phyloP scores from a whole-genome alignment of 139 green algal genomes.

The Pseudopediastrum boryanum region DNA sequence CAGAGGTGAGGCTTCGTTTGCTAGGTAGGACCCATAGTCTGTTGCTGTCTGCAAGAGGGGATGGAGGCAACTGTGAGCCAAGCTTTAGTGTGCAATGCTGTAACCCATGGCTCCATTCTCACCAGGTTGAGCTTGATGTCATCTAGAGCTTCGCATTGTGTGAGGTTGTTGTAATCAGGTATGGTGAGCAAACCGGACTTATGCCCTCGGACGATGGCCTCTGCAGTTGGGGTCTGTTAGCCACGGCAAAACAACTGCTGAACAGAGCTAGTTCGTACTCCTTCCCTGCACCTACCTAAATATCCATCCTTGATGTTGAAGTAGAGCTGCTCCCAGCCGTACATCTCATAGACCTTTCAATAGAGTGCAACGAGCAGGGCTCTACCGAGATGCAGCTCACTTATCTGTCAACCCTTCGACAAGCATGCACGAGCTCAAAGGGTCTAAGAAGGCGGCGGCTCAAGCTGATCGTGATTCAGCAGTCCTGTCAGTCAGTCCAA shows the following conservation, averaged over 20 bases:
- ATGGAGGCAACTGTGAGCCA: not conserved
- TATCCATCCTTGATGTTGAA: conserved; percentile 99
- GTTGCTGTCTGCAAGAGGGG: conserved; percentile 73
- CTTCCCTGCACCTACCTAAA: conserved; percentile 68
- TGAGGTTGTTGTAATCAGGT: conserved; percentile 98
- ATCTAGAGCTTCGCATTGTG: conserved; percentile 96
- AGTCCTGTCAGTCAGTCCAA: not conserved
- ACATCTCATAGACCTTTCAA: conserved; percentile 40
- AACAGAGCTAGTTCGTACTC: not conserved
- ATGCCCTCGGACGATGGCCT: conserved; percentile 94
- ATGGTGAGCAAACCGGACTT: conserved; percentile 85
- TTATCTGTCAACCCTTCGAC: not conserved
- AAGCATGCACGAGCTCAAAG: not conserved
- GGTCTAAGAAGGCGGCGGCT: not conserved
- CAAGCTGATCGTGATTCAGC: not conserved
- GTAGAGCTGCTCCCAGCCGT: conserved; percentile 74
- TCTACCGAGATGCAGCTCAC: not conserved
- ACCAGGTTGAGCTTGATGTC: conserved; percentile 99
- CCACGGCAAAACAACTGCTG: not conserved
- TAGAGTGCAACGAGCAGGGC: not conserved
- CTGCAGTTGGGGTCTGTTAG: conserved; percentile 55
- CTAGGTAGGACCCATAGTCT: conserved; percentile 92
- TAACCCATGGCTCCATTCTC: not conserved
- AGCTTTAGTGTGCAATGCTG: not conserved
- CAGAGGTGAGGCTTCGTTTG: conserved; percentile 90